Evolutionary conservation across 129 eudicot species (phyloP).

Genomic region (Oenanthe sinensis): DNA sequence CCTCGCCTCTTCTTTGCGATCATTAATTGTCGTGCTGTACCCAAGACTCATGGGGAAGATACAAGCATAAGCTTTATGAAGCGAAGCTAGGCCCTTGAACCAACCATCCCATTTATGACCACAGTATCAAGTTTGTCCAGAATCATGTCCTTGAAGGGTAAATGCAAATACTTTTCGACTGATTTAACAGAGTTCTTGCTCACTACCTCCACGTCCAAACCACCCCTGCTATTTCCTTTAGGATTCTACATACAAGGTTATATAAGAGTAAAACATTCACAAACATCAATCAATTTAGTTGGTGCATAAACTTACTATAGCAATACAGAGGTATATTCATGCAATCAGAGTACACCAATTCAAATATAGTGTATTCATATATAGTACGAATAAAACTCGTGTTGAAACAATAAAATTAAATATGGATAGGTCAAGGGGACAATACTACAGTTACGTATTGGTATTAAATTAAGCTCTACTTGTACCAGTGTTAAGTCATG

Average conservation of each 20-base stretch:
- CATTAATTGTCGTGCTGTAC: neutral
- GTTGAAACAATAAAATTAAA: neutral
- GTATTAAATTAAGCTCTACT: neutral
- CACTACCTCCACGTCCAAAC: neutral
- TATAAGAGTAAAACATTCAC: neutral
- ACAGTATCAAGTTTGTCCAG: neutral
- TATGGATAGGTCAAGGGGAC: too few relatives aligned
- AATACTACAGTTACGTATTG: too few relatives aligned
- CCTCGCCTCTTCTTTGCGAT: neutral
- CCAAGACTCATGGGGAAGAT: neutral
- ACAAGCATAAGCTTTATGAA: neutral
- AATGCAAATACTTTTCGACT: neutral
- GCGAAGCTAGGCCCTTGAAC: neutral
- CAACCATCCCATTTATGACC: neutral
- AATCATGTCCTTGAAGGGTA: neutral
- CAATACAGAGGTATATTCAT: neutral
- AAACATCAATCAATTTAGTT: neutral
- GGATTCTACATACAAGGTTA: neutral
- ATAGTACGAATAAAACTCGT: neutral
- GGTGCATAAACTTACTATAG: too few relatives aligned
- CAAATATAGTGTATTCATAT: neutral
- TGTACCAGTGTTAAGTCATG: neutral
- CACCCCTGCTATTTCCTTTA: neutral
- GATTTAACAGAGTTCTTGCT: neutral
- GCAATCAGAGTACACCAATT: neutral